Evolutionary conservation across 1,284 basidiomycete species (phyloP), one percentile per base, ranked within the genome.

Genomic region (Exsudoporus floridanus): DNA sequence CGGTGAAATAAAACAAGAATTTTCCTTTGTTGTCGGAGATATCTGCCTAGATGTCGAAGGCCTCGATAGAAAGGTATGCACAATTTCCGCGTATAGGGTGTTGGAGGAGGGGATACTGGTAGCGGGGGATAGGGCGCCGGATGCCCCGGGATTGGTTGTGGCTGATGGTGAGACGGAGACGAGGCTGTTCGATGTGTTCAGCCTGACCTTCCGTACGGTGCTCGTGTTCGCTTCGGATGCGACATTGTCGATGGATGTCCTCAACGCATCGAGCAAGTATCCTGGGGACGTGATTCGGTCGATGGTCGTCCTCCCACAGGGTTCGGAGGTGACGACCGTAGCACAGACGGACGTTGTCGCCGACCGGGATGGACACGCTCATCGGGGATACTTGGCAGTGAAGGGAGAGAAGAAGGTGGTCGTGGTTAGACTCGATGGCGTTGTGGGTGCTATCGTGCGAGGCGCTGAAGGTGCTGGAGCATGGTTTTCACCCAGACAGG

Each of bases 11-110:
- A 63, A 62, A 30, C 62, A 65, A 5, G 61, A 71, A 8, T 61
- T 74, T 14, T 60, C 60, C 14, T 60, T 72, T 10, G 58, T 77
- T 4, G 60, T 74, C 5, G 79, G 77, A 1, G 78, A 80, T 56
- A 69, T 79, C 18, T 63, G 62, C 30, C 7, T 65, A 10, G 51
- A 54, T 5, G 53, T 70, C 0, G 61, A 73, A 34, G 70, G 71
- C 6, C 28, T 75, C 13, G 62, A 65, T 36, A 55, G 62, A 25
- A 60, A 69, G 25, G 78, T 77, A 49, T 9, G 70, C 54, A 21
- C 3, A 1, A 18, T 28, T 9, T 25, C 33, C 13, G 51, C 64
- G 2, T 67, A 67, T 13, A 36, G 56, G 2, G 7, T 41, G 1
- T 19, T 62, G 33, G 50, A 54, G 0, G 53, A 62, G 12, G 33